A percentile compares a stretch with the other conserved stretches of the same genome.
These are phyloP conservation scores for Tulasnella sp. DNA, from an alignment of 768 basidiomycete genomes.

Conservation along the genomic window DNA sequence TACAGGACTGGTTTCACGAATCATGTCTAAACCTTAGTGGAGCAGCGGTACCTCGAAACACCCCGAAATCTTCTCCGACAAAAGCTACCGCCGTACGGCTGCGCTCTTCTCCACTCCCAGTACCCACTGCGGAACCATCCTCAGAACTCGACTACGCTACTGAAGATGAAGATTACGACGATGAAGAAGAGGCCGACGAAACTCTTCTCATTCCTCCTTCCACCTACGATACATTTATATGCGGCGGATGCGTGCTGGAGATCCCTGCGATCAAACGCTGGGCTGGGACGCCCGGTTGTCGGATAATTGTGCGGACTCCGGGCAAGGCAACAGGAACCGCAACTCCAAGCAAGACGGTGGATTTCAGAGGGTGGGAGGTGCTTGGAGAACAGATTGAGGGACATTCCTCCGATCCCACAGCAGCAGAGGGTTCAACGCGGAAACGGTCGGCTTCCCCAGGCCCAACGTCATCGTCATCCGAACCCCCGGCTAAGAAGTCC, in stretches of 20 bases:
- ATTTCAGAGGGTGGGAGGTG: conserved; percentile 31
- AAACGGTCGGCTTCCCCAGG: conserved; percentile 33
- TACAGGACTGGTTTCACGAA: conserved; percentile 70
- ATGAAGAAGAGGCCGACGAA: conserved; percentile 56
- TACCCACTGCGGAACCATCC: conserved; percentile 17
- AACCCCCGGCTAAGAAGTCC: conserved; percentile 44
- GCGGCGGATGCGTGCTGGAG: conserved; percentile 60
- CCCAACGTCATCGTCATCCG: conserved; percentile 35
- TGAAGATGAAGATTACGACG: conserved; percentile 43
- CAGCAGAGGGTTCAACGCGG: not conserved
- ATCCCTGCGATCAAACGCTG: conserved; percentile 54
- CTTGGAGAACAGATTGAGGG: conserved; percentile 19
- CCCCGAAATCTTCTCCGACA: conserved; percentile 22
- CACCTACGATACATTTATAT: conserved; percentile 75
- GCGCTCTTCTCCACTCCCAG: conserved; percentile 13
- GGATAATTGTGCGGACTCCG: conserved; percentile 56
- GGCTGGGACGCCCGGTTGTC: conserved; percentile 64
- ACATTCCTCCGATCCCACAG: conserved; percentile 35
- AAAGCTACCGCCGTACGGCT: not conserved
- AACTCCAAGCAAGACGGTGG: conserved; percentile 38
- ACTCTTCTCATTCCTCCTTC: conserved; percentile 59
- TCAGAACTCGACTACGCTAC: conserved; percentile 27
- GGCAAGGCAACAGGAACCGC: conserved; percentile 41
- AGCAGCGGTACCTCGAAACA: conserved; percentile 39
- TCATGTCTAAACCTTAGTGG: conserved; percentile 76